Evolutionary conservation across 2,329 filamentous ascomycete species (phyloP).

Genomic region (Colletotrichum musicola): DNA sequence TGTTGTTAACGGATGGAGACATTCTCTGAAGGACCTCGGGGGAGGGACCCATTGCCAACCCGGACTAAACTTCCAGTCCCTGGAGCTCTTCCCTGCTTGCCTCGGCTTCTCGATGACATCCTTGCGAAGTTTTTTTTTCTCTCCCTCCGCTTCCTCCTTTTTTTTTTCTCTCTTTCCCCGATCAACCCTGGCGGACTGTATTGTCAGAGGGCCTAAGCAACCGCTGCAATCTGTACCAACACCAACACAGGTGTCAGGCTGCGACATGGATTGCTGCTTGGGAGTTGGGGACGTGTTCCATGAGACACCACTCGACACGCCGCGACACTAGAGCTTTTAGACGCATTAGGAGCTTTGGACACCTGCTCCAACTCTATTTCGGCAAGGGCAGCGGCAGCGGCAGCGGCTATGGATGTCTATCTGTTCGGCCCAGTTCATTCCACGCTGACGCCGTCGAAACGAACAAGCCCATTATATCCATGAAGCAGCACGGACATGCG

Average conservation of each 20-base stretch:
- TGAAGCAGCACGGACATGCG: not conserved
- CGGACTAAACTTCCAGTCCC: not conserved
- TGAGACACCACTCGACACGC: constrained; percentile 4
- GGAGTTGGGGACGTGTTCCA: constrained; percentile 8
- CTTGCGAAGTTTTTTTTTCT: constrained; percentile 8
- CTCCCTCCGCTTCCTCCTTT: not conserved
- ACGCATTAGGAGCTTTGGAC: constrained; percentile 35
- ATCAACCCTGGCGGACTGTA: constrained; percentile 7
- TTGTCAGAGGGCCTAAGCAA: constrained; percentile 15
- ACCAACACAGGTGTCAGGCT: constrained; percentile 31
- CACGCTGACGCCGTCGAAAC: not conserved
- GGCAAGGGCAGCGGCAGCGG: not conserved
- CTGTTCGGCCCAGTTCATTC: not conserved
- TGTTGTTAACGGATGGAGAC: not conserved
- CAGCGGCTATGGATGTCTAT: not conserved
- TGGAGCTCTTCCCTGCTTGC: constrained; percentile 5
- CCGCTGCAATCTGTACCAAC: not conserved
- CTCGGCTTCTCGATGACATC: constrained; percentile 36
- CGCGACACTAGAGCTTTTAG: not conserved
- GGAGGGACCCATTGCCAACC: constrained; percentile 11
- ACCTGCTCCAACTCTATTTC: constrained; percentile 37
- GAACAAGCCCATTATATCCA: not conserved
- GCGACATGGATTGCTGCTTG: constrained; percentile 29
- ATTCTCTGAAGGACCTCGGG: not conserved
- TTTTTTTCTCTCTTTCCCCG: not conserved